Evolutionary conservation across 2,329 filamentous ascomycete genomes (phyloP), one percentile per base, ranked within the genome.

Genomic region (Colletotrichum siamense): DNA sequence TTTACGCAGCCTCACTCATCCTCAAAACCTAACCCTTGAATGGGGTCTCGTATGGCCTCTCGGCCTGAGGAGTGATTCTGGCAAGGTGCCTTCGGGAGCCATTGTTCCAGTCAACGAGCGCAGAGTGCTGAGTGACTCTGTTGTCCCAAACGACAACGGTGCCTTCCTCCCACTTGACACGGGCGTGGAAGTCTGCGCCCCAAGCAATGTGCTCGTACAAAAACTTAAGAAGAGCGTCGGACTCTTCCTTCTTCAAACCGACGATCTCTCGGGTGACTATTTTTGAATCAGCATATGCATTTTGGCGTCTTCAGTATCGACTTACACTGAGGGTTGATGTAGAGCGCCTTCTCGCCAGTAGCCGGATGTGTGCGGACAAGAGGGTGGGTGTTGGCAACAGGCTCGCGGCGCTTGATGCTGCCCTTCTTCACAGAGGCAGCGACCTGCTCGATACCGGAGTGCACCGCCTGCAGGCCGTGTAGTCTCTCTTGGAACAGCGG

Each of bases 401-500:
- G 75, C 39, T 77, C 75, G 44, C 75, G 75, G 39, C 75, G 71
- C 55, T 77, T 77, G 39, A 77, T 75, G 75, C 75, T 64, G 12
- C 75, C 75, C 61, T 75, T 77, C n/a, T 57, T 71, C 22, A 77
- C 75, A 15, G 75, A 77, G 5, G 75, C 75, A 30, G 66, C 68
- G 7, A 77, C 64, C 72, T 77, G 75, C 67, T 77, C 75, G 18
- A 77, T 30, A 7, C 75, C 75, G 5, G 75, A 77, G 66, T 77
- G 75, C 9, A 77, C 75, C 12, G 75, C 75, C n/a, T 77, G 71
- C 24, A 77, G 71, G 7, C 71, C 75, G 28, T 77, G 75, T 6
- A 77, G 71, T 26, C 77, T 78, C 87, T 95, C 91, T 81, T 92
- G 92, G 87, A 98, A 97, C 52, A 92, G 90, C 0, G 95, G 94